Conservation (phyloP, 148 eudicot genomes). For the Persicaria tinctoria region DNA sequence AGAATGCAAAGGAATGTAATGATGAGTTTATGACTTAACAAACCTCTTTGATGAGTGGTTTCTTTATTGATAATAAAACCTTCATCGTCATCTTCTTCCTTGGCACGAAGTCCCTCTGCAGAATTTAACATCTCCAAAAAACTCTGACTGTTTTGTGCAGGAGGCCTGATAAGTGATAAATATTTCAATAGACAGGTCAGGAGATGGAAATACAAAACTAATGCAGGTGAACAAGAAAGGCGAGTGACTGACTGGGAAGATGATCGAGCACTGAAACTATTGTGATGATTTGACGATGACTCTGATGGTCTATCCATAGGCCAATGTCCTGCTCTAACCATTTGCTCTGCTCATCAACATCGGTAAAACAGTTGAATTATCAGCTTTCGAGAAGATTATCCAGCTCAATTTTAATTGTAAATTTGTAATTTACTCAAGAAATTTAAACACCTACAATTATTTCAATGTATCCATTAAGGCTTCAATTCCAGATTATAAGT, state of each 20-base stretch:
- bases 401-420: background rate
- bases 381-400: slow-evolving; percentile 4
- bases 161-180: slow-evolving; percentile 40
- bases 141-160: slow-evolving; percentile 50
- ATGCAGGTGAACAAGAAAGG: background rate
- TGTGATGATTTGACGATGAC: slow-evolving; percentile 49
- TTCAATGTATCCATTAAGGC: too few relatives aligned
- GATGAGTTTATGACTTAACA: background rate
- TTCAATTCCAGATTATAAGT: too few relatives aligned
- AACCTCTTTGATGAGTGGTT: slow-evolving; percentile 41
- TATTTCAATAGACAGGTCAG: background rate
- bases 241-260: slow-evolving; percentile 71
- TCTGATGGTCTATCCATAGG: slow-evolving; percentile 62
- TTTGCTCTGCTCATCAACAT: slow-evolving; percentile 34
- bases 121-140: slow-evolving; percentile 82
- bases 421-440: too few relatives aligned
- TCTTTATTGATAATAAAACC: slow-evolving; percentile 60
- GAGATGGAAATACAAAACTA: background rate
- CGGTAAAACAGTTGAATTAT: background rate
- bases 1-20: background rate
- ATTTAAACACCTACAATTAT: too few relatives aligned
- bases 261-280: slow-evolving; percentile 61
- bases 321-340: slow-evolving; percentile 41
- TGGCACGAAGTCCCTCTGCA: slow-evolving; percentile 52
- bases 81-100: slow-evolving; percentile 73